phyloP scores from a whole-genome alignment of 2,329 filamentous ascomycete genomes.

The Penicillium sp. region DNA sequence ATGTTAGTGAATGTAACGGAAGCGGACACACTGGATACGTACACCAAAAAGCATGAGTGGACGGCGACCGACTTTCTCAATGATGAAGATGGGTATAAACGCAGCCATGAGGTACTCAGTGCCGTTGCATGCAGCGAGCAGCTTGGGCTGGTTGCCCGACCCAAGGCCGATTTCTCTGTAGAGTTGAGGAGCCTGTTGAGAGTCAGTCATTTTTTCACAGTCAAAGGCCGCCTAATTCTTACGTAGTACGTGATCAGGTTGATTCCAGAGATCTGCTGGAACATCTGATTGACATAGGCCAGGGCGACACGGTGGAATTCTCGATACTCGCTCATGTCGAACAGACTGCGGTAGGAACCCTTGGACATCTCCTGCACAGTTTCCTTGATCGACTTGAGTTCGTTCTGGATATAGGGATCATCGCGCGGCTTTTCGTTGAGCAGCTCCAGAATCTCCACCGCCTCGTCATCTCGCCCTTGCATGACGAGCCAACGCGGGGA shows the following conservation, averaged over 20 bases:
- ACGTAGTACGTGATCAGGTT: constrained; percentile 54
- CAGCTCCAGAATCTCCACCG: constrained; percentile 17
- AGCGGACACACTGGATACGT: neutral
- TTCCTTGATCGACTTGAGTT: constrained; percentile 50
- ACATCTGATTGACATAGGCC: constrained; percentile 63
- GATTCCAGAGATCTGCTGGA: constrained; percentile 54
- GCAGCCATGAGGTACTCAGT: constrained; percentile 60
- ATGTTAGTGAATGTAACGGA: neutral
- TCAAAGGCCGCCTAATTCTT: constrained; percentile 25
- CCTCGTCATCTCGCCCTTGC: constrained; percentile 22
- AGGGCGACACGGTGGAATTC: constrained; percentile 61
- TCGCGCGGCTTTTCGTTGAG: constrained; percentile 20
- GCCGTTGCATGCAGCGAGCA: constrained; percentile 58
- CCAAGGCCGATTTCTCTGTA: constrained; percentile 4
- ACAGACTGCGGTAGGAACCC: constrained; percentile 61
- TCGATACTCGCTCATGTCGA: constrained; percentile 62
- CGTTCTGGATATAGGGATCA: constrained; percentile 15
- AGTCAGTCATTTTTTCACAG: neutral
- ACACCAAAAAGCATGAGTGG: constrained; percentile 50
- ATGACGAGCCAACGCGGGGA: constrained; percentile 27
- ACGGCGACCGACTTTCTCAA: constrained; percentile 18
- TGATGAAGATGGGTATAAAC: constrained; percentile 54
- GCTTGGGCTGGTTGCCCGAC: constrained; percentile 18
- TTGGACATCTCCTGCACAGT: constrained; percentile 56
- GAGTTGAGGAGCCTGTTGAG: constrained; percentile 1